Conservation (phyloP, 768 basidiomycete species). For the Xerocomus potaroensis region DNA sequence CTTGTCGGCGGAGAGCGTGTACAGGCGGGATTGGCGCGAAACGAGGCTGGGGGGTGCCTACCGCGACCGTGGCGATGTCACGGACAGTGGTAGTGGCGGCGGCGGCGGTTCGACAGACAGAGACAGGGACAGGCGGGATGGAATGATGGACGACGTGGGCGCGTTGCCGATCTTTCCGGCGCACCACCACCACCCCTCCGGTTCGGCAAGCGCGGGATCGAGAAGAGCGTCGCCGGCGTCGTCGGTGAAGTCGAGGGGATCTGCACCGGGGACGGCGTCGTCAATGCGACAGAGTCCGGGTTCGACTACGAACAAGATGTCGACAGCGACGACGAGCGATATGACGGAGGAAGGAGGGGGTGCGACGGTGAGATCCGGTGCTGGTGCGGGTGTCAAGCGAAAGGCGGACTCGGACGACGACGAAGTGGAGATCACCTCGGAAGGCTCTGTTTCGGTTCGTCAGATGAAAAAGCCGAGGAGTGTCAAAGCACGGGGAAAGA, state of each 20-base stretch:
- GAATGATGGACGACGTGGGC: conserved; percentile 29
- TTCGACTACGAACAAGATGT: conserved; percentile 36
- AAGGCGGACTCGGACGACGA: conserved; percentile 49
- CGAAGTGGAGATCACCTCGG: conserved; percentile 51
- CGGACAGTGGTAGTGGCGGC: no score
- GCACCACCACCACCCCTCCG: conserved; percentile 15
- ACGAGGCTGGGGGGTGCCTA: no score
- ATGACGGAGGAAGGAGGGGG: conserved; percentile 42
- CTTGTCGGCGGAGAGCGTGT: conserved; percentile 56
- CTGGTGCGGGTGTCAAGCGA: conserved; percentile 38
- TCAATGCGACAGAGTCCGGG: conserved; percentile 47
- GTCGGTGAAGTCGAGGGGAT: conserved; percentile 42
- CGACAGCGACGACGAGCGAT: conserved; percentile 43
- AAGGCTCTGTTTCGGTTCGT: conserved; percentile 42
- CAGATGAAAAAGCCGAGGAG: conserved; percentile 31
- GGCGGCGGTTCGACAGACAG: conserved; percentile 14
- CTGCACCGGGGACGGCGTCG: conserved; percentile 25
- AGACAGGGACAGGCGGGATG: conserved; percentile 7
- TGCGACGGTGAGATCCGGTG: neutral
- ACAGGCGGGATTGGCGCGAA: conserved; percentile 76
- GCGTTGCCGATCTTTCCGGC: conserved; percentile 22
- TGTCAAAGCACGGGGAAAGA: conserved; percentile 41
- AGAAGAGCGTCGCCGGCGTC: conserved; percentile 46
- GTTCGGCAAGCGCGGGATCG: conserved; percentile 21
- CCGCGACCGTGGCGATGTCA: no score